These are phyloP conservation scores for Euclidium syriacum DNA, from an alignment of 345 rosid genomes.

Conservation along the genomic window DNA sequence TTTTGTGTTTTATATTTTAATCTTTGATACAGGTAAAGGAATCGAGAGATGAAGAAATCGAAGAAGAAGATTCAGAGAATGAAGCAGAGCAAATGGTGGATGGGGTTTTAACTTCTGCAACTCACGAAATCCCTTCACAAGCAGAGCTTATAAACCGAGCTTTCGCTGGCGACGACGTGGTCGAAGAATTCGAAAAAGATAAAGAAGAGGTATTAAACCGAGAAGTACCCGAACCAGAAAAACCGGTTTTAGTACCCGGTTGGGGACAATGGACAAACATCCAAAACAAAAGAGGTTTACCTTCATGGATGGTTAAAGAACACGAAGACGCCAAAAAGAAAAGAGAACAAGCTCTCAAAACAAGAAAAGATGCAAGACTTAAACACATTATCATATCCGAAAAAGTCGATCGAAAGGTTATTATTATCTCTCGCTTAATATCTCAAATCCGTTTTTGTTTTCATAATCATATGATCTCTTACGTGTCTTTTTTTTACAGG, in stretches of 20 bases:
- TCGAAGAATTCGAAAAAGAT: constrained; percentile 69
- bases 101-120: constrained; percentile 55
- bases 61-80: constrained; percentile 41
- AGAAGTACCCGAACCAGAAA: constrained; percentile 82
- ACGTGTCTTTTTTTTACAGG: constrained; percentile 38
- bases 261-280: constrained; percentile 90
- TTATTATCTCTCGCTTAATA: background rate
- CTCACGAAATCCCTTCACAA: constrained; percentile 81
- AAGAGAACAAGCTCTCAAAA: constrained; percentile 68
- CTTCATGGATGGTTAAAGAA: constrained; percentile 73
- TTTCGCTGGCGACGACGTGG: constrained; percentile 93
- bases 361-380: constrained; percentile 77
- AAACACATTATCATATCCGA: constrained; percentile 80
- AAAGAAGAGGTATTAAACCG: constrained; percentile 59
- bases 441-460: background rate
- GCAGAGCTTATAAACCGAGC: constrained; percentile 78
- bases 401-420: constrained; percentile 80
- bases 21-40: constrained; percentile 34
- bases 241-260: constrained; percentile 73
- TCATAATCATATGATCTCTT: background rate
- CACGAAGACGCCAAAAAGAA: constrained; percentile 63
- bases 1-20: too few relatives aligned
- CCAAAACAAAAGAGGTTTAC: constrained; percentile 75
- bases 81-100: constrained; percentile 80
- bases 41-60: constrained; percentile 46